Evolutionary conservation across 768 basidiomycete species (phyloP).

Genomic region (Macrocybe gigantea): DNA sequence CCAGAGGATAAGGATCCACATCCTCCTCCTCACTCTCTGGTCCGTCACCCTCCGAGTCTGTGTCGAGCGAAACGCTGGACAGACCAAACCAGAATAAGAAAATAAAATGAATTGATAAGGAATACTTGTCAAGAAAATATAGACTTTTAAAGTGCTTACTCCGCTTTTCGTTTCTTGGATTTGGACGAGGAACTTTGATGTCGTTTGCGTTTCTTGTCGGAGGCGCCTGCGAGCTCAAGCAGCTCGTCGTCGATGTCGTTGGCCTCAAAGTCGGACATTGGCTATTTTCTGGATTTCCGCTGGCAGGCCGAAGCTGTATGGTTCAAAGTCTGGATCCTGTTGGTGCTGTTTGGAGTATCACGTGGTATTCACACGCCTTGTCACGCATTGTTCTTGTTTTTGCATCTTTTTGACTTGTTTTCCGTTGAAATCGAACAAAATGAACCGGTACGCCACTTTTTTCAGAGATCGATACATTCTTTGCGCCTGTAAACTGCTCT

Average conservation of each 20-base stretch:
- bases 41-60: constrained; percentile 47
- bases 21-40: constrained; percentile 63
- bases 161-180: constrained; percentile 67
- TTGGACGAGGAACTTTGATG: constrained; percentile 39
- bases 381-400: no score
- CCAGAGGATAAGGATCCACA: constrained; percentile 77
- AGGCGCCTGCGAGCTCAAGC: constrained; percentile 71
- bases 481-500: no score
- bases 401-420: no score
- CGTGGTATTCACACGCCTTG: no score
- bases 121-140: constrained; percentile 7
- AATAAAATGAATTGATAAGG: constrained; percentile 11
- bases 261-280: constrained; percentile 41
- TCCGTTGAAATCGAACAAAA: no score
- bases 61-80: constrained; percentile 29
- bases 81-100: background rate
- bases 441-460: no score
- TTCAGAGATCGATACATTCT: no score
- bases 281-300: no score
- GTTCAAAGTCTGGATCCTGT: no score
- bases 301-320: no score
- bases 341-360: no score
- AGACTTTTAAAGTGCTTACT: constrained; percentile 41
- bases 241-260: constrained; percentile 64
- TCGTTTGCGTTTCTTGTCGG: constrained; percentile 60